These are phyloP conservation scores for Phlyctochytrium bullatum DNA, from an alignment of 192 early-diverging fungal genomes.

Conservation along the genomic window DNA sequence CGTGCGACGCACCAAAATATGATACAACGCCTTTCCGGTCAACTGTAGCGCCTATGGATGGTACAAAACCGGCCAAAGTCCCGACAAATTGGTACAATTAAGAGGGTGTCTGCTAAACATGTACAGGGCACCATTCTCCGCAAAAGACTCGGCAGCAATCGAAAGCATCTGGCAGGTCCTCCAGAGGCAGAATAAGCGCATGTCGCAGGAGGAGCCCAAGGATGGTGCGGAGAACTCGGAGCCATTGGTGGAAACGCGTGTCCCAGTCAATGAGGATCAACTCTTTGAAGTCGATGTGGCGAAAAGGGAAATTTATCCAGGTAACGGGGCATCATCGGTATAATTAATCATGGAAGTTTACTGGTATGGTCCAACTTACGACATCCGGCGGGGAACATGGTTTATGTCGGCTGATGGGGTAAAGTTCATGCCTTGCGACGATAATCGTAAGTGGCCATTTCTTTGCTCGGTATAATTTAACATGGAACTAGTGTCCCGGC, in stretches of 20 bases:
- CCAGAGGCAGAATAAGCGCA: neutral
- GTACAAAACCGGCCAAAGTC: slow-evolving; percentile 14
- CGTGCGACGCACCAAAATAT: slow-evolving; percentile 43
- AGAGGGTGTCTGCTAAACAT: neutral
- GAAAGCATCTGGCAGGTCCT: slow-evolving; percentile 33
- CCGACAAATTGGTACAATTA: slow-evolving; percentile 30
- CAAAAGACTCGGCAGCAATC: slow-evolving; percentile 35
- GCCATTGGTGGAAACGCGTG: slow-evolving; percentile 14
- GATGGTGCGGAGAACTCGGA: neutral
- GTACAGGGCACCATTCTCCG: slow-evolving; percentile 42
- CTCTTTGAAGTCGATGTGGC: slow-evolving; percentile 77
- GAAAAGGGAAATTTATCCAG: slow-evolving; percentile 62
- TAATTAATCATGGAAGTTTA: slow-evolving; percentile 56
- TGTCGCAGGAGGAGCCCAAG: neutral
- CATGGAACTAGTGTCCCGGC: slow-evolving; percentile 47
- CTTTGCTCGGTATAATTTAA: neutral
- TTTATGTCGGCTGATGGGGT: slow-evolving; percentile 64
- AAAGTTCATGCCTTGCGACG: slow-evolving; percentile 77
- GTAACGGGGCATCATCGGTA: slow-evolving; percentile 15
- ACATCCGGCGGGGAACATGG: slow-evolving; percentile 81
- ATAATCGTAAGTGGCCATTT: slow-evolving; percentile 40
- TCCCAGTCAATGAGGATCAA: slow-evolving; percentile 74
- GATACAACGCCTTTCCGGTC: slow-evolving; percentile 46
- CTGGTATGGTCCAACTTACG: slow-evolving; percentile 80
- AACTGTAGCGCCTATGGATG: neutral